Evolutionary conservation across 2,329 filamentous ascomycete species (phyloP).

Genomic region (Penicillium sp.): DNA sequence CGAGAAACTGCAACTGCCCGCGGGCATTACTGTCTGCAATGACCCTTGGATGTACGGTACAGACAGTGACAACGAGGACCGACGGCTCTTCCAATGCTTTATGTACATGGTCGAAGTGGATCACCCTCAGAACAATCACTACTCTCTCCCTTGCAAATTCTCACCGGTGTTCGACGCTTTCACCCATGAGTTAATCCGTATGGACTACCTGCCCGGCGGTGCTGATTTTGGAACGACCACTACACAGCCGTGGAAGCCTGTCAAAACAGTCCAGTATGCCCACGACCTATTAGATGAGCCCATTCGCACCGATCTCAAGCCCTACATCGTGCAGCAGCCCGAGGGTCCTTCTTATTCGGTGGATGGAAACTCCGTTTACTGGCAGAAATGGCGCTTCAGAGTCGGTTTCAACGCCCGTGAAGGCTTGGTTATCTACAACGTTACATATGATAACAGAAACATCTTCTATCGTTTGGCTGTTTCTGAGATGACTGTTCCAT

Average conservation of each 20-base stretch:
- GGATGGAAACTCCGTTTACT: conserved; percentile 56
- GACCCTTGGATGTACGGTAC: conserved; percentile 70
- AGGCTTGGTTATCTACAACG: conserved; percentile 66
- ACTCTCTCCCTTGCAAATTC: conserved; percentile 38
- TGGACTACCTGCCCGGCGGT: conserved; percentile 68
- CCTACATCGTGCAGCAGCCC: conserved; percentile 62
- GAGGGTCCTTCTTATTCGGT: conserved; percentile 63
- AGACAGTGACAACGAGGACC: conserved; percentile 38
- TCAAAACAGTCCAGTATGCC: conserved; percentile 51
- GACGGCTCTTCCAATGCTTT: conserved; percentile 42
- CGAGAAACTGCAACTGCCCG: conserved; percentile 57
- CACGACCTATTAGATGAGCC: conserved; percentile 65
- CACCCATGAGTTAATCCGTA: conserved; percentile 63
- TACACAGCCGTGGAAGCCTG: conserved; percentile 56
- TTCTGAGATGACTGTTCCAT: conserved; percentile 62
- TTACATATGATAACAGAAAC: conserved; percentile 61
- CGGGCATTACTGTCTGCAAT: conserved; percentile 55
- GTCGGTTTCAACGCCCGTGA: conserved; percentile 63
- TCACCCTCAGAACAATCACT: conserved; percentile 39
- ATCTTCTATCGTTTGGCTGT: conserved; percentile 66
- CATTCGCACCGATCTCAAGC: conserved; percentile 61
- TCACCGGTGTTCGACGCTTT: conserved; percentile 54
- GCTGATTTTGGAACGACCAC: conserved; percentile 58
- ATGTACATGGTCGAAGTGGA: conserved; percentile 39
- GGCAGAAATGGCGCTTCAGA: conserved; percentile 66